Percentiles rank a stretch among this genome's conserved stretches.
phyloP scores from a whole-genome alignment of 495 filamentous ascomycete genomes.

The Xylaria acuta region DNA sequence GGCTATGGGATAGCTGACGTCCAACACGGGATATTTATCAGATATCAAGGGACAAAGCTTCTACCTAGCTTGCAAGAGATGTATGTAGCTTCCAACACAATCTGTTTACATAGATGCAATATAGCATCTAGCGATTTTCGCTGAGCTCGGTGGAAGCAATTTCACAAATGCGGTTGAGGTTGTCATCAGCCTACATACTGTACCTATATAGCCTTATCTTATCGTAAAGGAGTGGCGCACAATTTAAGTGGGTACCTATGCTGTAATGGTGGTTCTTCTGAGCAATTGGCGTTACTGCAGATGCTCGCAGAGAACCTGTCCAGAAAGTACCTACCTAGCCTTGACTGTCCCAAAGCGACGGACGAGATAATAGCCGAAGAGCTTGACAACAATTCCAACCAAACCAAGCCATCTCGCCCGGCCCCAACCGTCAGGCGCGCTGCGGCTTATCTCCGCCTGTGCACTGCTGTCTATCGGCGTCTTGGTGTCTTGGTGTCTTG shows the following conservation, averaged over 20 bases:
- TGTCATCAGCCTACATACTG: neutral
- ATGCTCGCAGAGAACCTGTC: neutral
- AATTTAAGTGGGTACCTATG: slow-evolving; percentile 14
- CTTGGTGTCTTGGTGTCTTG: neutral
- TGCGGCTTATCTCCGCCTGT: neutral
- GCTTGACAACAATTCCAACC: neutral
- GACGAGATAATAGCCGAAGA: neutral
- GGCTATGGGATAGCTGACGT: neutral
- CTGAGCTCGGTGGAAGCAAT: neutral
- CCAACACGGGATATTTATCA: slow-evolving; percentile 21
- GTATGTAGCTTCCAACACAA: slow-evolving; percentile 16
- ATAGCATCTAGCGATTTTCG: slow-evolving; percentile 3
- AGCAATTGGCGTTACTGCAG: neutral
- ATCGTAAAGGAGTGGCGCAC: neutral
- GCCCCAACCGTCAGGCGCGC: neutral
- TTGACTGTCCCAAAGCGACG: neutral
- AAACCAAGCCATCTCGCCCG: neutral
- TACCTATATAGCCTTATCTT: slow-evolving; percentile 5
- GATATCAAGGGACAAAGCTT: slow-evolving; percentile 22
- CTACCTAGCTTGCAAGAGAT: slow-evolving; percentile 17
- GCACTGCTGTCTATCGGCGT: slow-evolving; percentile 12
- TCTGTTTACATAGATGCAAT: slow-evolving; percentile 15
- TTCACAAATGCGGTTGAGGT: slow-evolving; percentile 8
- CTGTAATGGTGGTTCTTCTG: slow-evolving; percentile 2
- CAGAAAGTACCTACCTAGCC: neutral